Base-by-base conservation (phyloP, 1,284 basidiomycete genomes). In the Leccinum pallidistipes region DNA sequence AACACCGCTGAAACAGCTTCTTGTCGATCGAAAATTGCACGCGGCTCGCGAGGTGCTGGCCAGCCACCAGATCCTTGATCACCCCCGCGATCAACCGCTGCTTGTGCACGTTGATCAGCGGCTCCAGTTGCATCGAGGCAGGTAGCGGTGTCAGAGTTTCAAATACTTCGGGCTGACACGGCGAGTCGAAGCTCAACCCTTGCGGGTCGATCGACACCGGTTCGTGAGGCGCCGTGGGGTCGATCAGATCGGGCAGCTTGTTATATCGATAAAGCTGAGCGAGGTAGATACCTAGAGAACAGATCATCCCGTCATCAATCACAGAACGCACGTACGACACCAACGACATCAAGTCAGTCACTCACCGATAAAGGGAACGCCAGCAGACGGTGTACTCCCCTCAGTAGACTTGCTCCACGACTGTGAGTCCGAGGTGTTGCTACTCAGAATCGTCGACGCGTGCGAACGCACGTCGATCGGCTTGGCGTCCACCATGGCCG, bases 31-130 rank as follows among this genome's bases (percentile, higher is more conserved):
- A 82, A 65, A 85, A 90, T 50, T 88, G 83, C 47, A 89, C 81
- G 60, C 84, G 82, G 61, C 86, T 85, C 2, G 92, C 89, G 11
- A 93, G 81, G 66, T 94, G 90, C 71, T 95, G 92, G 7, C 90
- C 91, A 7, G 86, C 85, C 12, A 93, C 87, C 55, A 94, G 78
- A 11, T 84, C 81, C 71, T 91, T 91, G 70, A 94, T 88, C 34
- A 91, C 86, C 8, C 82, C 82, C 6, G 93, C 91, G 57, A 92
- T 89, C 65, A 87, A 76, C 31, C 93, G 86, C 71, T 94, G 91
- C 75, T 95, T 94, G 75, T 94, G 91, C 3, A 95, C 86, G 72
- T 94, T 95, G 76, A 95, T 90, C 59, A 95, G 77, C 2, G 92
- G 92, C 65, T 92, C 89, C n/a, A 95, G 82, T 64, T 87, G 84